Conservation (phyloP, 306 rosid genomes). For the Prunus kanzakura region DNA sequence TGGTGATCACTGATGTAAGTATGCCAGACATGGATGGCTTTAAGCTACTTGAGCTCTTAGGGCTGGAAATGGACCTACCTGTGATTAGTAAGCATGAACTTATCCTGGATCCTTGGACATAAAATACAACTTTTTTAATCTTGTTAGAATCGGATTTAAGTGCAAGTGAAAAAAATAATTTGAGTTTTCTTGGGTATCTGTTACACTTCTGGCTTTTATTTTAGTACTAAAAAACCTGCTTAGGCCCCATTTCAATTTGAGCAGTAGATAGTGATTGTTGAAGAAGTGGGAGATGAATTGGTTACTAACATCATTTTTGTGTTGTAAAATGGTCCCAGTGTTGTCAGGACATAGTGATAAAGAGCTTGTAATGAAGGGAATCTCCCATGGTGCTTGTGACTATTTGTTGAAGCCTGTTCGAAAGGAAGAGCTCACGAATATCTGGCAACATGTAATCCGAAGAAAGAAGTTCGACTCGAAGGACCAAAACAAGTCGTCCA, state of each 20-base stretch:
- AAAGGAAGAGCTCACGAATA: slow-evolving; percentile 71
- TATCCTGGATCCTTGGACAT: slow-evolving; percentile 3
- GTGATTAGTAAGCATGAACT: slow-evolving; percentile 64
- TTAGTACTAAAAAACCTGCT: background rate
- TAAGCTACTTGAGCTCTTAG: slow-evolving; percentile 75
- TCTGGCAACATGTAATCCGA: slow-evolving; percentile 87
- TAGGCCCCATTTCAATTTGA: background rate
- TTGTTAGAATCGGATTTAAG: background rate
- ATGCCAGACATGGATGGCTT: slow-evolving; percentile 97
- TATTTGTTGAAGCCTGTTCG: slow-evolving; percentile 78
- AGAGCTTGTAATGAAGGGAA: slow-evolving; percentile 83
- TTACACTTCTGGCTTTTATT: too few relatives aligned
- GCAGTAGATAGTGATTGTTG: slow-evolving; percentile 3
- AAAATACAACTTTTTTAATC: background rate
- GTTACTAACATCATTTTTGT: slow-evolving; percentile 15
- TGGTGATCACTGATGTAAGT: slow-evolving; percentile 78
- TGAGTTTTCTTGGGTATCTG: background rate
- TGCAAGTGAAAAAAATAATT: background rate
- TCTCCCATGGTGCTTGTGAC: slow-evolving; percentile 78
- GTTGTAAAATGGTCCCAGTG: slow-evolving; percentile 44
- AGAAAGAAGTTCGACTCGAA: slow-evolving; percentile 51
- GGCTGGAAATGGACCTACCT: slow-evolving; percentile 90
- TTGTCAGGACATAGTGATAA: slow-evolving; percentile 69
- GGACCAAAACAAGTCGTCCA: slow-evolving; percentile 33
- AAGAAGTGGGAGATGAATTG: background rate